Conservation (phyloP, 805 yeast species). For the Saccharomyces cerevisiae region DNA sequence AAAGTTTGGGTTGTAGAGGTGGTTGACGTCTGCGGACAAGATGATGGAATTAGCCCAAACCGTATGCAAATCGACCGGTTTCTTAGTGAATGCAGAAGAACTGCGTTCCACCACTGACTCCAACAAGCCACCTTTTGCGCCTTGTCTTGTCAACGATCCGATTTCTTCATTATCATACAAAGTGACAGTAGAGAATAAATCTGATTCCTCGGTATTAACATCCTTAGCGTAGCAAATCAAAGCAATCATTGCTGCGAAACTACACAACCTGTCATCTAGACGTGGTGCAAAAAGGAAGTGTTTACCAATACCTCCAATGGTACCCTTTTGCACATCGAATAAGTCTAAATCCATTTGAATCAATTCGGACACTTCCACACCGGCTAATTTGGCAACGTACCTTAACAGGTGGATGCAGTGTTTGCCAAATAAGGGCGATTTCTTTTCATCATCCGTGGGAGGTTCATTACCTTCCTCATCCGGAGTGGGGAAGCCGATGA, state of each 20-base stretch:
- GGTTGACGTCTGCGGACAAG: conserved; percentile 78
- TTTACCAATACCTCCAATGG: conserved; percentile 65
- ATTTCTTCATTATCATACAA: conserved; percentile 77
- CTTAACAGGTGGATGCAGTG: conserved; percentile 64
- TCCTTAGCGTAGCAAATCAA: conserved; percentile 40
- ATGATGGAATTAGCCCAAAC: conserved; percentile 69
- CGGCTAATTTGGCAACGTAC: conserved; percentile 55
- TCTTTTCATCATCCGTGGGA: conserved; percentile 51
- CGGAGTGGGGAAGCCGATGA: conserved; percentile 47
- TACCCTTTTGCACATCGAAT: conserved; percentile 74
- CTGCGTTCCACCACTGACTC: conserved; percentile 58
- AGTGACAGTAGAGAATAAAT: conserved; percentile 49
- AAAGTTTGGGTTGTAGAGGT: conserved; percentile 75
- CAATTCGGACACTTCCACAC: conserved; percentile 51
- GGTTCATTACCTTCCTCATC: conserved; percentile 27
- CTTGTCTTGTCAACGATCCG: conserved; percentile 73
- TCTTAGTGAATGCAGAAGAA: conserved; percentile 27
- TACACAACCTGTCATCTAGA: conserved; percentile 76
- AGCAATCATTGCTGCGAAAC: conserved; percentile 61
- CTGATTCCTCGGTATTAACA: conserved; percentile 34
- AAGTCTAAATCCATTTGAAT: conserved; percentile 68
- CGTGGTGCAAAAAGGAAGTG: conserved; percentile 80
- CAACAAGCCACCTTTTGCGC: conserved; percentile 70
- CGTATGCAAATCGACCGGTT: conserved; percentile 29
- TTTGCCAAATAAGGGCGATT: conserved; percentile 57